Conservation (phyloP, 768 basidiomycete species). For the Boletus fagicola region DNA sequence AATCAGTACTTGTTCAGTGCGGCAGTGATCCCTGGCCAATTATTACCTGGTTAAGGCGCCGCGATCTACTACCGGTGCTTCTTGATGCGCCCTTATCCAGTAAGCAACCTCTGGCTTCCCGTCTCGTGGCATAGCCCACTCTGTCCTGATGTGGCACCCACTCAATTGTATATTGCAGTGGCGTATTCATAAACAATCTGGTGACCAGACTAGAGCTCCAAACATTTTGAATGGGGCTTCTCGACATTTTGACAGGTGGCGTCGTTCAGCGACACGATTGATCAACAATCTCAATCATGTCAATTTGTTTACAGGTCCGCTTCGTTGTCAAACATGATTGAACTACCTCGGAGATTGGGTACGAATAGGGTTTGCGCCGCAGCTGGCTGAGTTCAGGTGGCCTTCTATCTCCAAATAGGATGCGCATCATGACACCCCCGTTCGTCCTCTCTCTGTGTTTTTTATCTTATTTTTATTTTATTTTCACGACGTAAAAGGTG, state of each 20-base stretch:
- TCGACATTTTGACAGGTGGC: conserved; percentile 27
- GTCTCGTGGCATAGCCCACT: conserved; percentile 18
- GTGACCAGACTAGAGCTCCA: background rate
- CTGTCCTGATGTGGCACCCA: conserved; percentile 10
- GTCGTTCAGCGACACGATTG: conserved; percentile 14
- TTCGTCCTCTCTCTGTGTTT: conserved; percentile 1
- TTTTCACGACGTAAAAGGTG: conserved; percentile 26
- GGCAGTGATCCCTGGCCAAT: conserved; percentile 1
- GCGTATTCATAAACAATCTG: conserved; percentile 20
- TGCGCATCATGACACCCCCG: conserved; percentile 11
- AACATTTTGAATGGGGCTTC: conserved; percentile 12
- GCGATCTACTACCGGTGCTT: conserved; percentile 24
- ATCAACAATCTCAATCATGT: conserved; percentile 18
- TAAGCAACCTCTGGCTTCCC: background rate
- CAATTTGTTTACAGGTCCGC: conserved; percentile 20
- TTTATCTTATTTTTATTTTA: background rate
- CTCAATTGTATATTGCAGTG: conserved; percentile 12
- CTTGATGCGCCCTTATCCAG: conserved; percentile 20
- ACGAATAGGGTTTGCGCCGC: conserved; percentile 25
- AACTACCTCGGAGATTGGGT: conserved; percentile 26
- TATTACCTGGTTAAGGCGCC: conserved; percentile 15
- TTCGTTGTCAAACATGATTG: conserved; percentile 19
- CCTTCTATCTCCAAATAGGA: conserved; percentile 27
- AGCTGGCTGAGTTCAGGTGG: conserved; percentile 13
- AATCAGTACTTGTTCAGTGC: background rate